These are phyloP conservation scores for Hemisphaericaspora xylanilytica DNA, from an alignment of 1,139 yeast species.

Conservation along the genomic window DNA sequence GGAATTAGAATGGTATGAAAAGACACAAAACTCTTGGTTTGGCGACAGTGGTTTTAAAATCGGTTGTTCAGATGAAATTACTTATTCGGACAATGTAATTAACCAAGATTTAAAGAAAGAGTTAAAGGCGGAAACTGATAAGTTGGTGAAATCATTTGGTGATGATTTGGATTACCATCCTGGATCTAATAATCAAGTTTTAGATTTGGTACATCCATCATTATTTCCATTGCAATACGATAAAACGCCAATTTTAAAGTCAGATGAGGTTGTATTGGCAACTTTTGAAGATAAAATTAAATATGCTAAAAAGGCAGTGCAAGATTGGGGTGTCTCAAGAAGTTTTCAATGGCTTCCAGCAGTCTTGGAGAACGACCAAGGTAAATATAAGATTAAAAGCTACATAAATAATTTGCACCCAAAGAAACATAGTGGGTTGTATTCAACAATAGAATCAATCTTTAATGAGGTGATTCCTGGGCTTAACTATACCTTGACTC, in stretches of 20 bases:
- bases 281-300: constrained; percentile 14
- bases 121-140: constrained; percentile 13
- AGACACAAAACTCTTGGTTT: constrained; percentile 12
- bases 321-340: constrained; percentile 20
- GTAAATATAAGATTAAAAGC: constrained; percentile 22
- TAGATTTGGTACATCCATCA: constrained; percentile 46
- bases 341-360: constrained; percentile 37
- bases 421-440: constrained; percentile 20
- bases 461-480: constrained; percentile 32
- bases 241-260: constrained; percentile 23
- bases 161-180: constrained; percentile 37
- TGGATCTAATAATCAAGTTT: constrained; percentile 31
- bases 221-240: constrained; percentile 38
- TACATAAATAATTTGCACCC: constrained; percentile 45
- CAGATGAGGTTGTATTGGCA: constrained; percentile 10
- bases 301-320: constrained; percentile 19
- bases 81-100: constrained; percentile 17
- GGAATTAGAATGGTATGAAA: constrained; percentile 31
- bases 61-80: constrained; percentile 22
- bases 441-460: constrained; percentile 26
- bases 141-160: constrained; percentile 16
- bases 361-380: constrained; percentile 15
- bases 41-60: constrained; percentile 7
- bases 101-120: constrained; percentile 9
- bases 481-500: constrained; percentile 26